A percentile compares a stretch with the other conserved stretches of the same genome.
phyloP scores from a whole-genome alignment of 2,329 filamentous ascomycete species.

The Tolypocladium ophioglossoides region DNA sequence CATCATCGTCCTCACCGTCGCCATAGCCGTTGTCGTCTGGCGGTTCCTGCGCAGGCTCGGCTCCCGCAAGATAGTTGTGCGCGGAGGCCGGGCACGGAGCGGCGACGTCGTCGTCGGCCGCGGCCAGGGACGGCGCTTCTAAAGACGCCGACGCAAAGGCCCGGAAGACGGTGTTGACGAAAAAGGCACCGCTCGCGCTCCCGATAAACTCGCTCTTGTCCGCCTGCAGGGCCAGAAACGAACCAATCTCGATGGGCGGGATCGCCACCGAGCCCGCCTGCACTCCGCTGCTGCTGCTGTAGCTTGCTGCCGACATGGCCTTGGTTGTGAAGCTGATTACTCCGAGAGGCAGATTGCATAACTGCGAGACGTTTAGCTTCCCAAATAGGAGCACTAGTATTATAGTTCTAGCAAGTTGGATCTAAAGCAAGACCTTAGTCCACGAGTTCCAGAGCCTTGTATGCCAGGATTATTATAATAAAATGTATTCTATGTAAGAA shows the following conservation, averaged over 20 bases:
- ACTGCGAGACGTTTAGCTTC: no score
- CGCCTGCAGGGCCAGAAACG: neutral
- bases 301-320: neutral
- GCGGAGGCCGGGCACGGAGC: neutral
- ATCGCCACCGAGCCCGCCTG: neutral
- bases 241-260: neutral
- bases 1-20: neutral
- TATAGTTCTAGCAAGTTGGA: no score
- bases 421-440: no score
- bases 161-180: conserved; percentile 40
- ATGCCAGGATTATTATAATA: no score
- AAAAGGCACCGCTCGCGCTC: conserved; percentile 40
- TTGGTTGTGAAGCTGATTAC: neutral
- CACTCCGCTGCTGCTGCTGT: neutral
- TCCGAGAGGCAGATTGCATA: no score
- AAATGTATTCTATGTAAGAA: no score
- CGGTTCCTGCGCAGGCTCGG: neutral
- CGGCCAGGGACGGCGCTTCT: conserved; percentile 4
- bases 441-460: no score
- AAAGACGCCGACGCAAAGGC: conserved; percentile 30
- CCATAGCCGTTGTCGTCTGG: neutral
- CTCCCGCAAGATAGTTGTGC: neutral
- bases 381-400: no score
- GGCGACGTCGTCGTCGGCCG: neutral
- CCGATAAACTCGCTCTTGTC: conserved; percentile 36